These are phyloP conservation scores for Globisporangium carolinianum DNA, from an alignment of 352 stramenopile species.

Conservation along the genomic window DNA sequence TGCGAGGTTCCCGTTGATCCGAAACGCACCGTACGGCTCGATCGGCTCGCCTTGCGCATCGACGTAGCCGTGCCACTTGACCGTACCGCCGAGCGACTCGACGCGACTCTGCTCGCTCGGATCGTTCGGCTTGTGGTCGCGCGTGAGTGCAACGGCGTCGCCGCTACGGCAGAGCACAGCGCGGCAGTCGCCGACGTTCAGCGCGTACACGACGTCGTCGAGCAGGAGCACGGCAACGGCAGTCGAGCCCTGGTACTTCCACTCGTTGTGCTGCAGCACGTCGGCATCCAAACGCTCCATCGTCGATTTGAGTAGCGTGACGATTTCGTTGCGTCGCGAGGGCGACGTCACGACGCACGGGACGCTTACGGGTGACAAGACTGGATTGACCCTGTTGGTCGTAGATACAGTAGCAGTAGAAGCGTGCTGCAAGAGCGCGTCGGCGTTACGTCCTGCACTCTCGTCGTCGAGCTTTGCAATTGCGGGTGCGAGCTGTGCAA, in stretches of 20 bases:
- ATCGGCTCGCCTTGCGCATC: conserved; percentile 81
- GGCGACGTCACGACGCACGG: not conserved
- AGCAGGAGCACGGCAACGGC: conserved; percentile 64
- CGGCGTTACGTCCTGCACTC: conserved; percentile 3
- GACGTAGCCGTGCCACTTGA: conserved; percentile 88
- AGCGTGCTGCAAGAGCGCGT: not conserved
- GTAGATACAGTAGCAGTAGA: too few relatives aligned
- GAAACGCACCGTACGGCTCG: conserved; percentile 86
- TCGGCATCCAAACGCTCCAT: conserved; percentile 54
- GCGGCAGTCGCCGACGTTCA: conserved; percentile 95
- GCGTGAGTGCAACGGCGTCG: conserved; percentile 65
- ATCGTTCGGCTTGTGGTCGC: conserved; percentile 89
- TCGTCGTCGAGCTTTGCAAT: conserved; percentile 32
- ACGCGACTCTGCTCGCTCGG: conserved; percentile 64
- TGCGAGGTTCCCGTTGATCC: conserved; percentile 90
- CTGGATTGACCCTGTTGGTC: not conserved
- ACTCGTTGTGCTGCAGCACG: conserved; percentile 58
- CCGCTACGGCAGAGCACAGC: conserved; percentile 88
- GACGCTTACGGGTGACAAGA: too few relatives aligned
- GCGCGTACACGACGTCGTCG: conserved; percentile 68
- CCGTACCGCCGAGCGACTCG: conserved; percentile 69
- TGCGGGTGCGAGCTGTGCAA: conserved; percentile 38
- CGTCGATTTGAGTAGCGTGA: conserved; percentile 28
- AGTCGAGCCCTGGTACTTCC: conserved; percentile 77
- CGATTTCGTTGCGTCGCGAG: conserved; percentile 25